phyloP scores from a whole-genome alignment of 257 asterid species.

The Jasminum sambac region DNA sequence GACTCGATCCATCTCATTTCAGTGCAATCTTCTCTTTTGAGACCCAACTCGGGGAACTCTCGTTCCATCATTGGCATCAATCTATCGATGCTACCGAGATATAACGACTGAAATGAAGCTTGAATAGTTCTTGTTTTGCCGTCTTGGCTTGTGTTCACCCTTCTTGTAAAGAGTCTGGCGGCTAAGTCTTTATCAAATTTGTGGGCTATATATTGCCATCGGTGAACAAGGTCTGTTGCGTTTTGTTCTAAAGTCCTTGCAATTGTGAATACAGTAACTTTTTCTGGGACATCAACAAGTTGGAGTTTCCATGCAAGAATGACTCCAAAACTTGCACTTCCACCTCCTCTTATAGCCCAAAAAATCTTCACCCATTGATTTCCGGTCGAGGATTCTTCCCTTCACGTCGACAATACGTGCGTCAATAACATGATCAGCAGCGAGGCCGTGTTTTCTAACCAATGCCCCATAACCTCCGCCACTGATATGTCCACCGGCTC shows the following conservation, averaged over 20 bases:
- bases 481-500: conserved; percentile 38
- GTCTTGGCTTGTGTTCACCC: conserved; percentile 16
- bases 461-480: conserved; percentile 46
- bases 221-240: conserved; percentile 23
- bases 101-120: conserved; percentile 24
- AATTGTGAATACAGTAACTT: conserved; percentile 34
- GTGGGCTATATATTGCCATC: conserved; percentile 31
- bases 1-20: conserved; percentile 42
- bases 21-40: conserved; percentile 27
- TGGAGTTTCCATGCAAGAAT: conserved; percentile 33
- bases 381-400: conserved; percentile 31
- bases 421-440: conserved; percentile 34
- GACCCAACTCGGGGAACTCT: conserved; percentile 39
- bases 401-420: conserved; percentile 33
- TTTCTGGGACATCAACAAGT: conserved; percentile 37
- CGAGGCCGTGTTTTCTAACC: conserved; percentile 39
- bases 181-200: conserved; percentile 26
- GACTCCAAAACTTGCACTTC: conserved; percentile 44
- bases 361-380: conserved; percentile 41
- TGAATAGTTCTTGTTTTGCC: conserved; percentile 14
- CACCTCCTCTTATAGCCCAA: conserved; percentile 40
- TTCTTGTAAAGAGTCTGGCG: background rate
- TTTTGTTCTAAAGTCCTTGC: conserved; percentile 21
- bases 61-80: conserved; percentile 18
- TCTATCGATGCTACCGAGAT: conserved; percentile 32